phyloP scores from a whole-genome alignment of 1,284 basidiomycete species.

The Rhodotorula glutinis region DNA sequence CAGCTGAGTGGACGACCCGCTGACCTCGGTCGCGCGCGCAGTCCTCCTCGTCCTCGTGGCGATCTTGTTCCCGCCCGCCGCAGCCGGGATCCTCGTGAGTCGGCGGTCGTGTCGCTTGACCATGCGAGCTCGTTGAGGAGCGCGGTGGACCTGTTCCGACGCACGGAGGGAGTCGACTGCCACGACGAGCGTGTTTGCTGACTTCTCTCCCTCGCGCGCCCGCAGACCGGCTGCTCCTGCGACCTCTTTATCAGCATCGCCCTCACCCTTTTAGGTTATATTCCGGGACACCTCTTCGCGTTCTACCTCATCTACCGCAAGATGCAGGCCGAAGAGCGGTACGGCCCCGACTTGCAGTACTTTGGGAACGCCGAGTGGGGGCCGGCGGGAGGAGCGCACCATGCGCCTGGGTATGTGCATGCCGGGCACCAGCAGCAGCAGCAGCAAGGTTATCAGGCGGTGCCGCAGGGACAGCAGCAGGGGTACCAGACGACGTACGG shows the following conservation, averaged over 20 bases:
- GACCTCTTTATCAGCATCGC: conserved; percentile 9
- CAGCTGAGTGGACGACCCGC: no score
- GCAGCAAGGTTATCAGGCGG: conserved; percentile 6
- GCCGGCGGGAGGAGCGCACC: background rate
- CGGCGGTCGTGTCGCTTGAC: background rate
- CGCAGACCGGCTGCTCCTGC: conserved; percentile 2
- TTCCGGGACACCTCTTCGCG: conserved; percentile 2
- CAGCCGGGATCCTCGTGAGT: conserved; percentile 7
- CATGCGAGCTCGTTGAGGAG: no score
- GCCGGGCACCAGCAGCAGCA: background rate
- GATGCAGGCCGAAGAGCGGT: conserved; percentile 11
- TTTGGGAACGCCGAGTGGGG: conserved; percentile 10
- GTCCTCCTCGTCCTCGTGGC: conserved; percentile 16
- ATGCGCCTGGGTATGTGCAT: background rate
- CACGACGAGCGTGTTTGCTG: no score
- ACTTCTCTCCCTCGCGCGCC: background rate
- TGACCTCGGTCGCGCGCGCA: background rate
- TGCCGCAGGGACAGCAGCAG: background rate
- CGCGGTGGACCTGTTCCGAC: no score
- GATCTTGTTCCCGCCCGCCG: conserved; percentile 12
- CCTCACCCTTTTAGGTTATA: conserved; percentile 10
- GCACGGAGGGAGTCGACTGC: background rate
- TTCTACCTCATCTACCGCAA: conserved; percentile 6
- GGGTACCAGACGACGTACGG: conserved; percentile 10
- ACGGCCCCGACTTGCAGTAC: conserved; percentile 1